Percentiles rank a stretch among this genome's conserved stretches.
These are phyloP conservation scores for Eutypa lata DNA, from an alignment of 2,329 filamentous ascomycete genomes.

Conservation along the genomic window DNA sequence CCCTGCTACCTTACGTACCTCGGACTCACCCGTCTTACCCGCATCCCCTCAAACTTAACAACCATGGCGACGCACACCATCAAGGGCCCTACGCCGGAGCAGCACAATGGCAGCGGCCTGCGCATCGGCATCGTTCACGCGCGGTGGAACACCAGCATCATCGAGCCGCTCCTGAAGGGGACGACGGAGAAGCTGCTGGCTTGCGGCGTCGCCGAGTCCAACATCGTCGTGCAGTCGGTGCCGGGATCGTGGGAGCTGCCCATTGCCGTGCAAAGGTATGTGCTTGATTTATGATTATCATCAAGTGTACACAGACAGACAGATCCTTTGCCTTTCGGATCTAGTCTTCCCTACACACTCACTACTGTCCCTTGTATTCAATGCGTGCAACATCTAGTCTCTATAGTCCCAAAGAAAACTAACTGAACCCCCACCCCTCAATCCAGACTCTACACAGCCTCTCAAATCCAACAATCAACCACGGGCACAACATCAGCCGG, in stretches of 20 bases:
- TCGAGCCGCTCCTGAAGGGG: slow-evolving; percentile 79
- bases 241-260: slow-evolving; percentile 95
- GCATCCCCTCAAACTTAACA: too few species aligned
- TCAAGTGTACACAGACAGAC: neutral
- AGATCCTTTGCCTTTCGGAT: neutral
- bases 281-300: slow-evolving; percentile 3
- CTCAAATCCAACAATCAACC: slow-evolving; percentile 75
- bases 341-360: too few species aligned
- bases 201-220: slow-evolving; percentile 79
- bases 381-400: too few species aligned
- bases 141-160: slow-evolving; percentile 89
- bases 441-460: slow-evolving; percentile 74
- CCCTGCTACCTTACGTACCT: neutral
- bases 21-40: too few species aligned
- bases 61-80: slow-evolving; percentile 40
- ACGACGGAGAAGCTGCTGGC: slow-evolving; percentile 73
- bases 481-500: slow-evolving; percentile 64
- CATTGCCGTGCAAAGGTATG: slow-evolving; percentile 79
- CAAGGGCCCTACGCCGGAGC: slow-evolving; percentile 56
- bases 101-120: slow-evolving; percentile 67
- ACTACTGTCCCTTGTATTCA: too few species aligned
- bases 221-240: slow-evolving; percentile 86
- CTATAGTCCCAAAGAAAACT: neutral
- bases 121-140: slow-evolving; percentile 95
- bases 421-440: slow-evolving; percentile 1